A percentile compares a stretch with the other conserved stretches of the same genome.
Conservation (phyloP, 2,329 filamentous ascomycete genomes). For the Fusarium mexicanum region DNA sequence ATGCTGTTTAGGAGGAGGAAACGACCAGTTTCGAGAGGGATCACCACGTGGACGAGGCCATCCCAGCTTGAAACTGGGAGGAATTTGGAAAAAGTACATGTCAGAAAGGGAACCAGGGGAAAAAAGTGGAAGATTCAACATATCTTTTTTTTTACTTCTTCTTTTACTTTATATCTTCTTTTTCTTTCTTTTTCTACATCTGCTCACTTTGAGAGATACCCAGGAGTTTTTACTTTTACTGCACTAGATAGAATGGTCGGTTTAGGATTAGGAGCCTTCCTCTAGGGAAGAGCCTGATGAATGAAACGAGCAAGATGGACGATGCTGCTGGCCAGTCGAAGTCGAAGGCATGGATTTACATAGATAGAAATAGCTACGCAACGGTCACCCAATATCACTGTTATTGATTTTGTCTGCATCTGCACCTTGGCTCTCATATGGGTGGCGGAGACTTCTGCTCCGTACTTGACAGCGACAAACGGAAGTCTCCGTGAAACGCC, state of each 20-base stretch:
- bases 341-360: conserved; percentile 36
- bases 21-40: conserved; percentile 1
- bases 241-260: conserved; percentile 42
- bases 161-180: conserved; percentile 17
- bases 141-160: conserved; percentile 5
- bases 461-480: neutral
- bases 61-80: conserved; percentile 6
- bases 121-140: conserved; percentile 15
- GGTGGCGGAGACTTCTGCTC: neutral
- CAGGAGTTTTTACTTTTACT: conserved; percentile 38
- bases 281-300: conserved; percentile 37
- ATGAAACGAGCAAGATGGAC: conserved; percentile 45
- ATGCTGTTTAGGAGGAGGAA: conserved; percentile 25
- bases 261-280: conserved; percentile 38
- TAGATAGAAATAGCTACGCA: conserved; percentile 40
- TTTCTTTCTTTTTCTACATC: conserved; percentile 31
- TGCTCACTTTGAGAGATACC: conserved; percentile 44
- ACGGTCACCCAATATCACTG: conserved; percentile 39
- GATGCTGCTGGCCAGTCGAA: conserved; percentile 44
- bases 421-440: neutral
- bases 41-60: conserved; percentile 5
- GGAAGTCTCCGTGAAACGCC: conserved; percentile 28
- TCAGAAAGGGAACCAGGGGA: conserved; percentile 3
- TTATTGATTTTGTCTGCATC: conserved; percentile 11
- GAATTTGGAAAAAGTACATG: conserved; percentile 22